phyloP scores from a whole-genome alignment of 2,329 filamentous ascomycete genomes.

The Ophiostoma sp. region DNA sequence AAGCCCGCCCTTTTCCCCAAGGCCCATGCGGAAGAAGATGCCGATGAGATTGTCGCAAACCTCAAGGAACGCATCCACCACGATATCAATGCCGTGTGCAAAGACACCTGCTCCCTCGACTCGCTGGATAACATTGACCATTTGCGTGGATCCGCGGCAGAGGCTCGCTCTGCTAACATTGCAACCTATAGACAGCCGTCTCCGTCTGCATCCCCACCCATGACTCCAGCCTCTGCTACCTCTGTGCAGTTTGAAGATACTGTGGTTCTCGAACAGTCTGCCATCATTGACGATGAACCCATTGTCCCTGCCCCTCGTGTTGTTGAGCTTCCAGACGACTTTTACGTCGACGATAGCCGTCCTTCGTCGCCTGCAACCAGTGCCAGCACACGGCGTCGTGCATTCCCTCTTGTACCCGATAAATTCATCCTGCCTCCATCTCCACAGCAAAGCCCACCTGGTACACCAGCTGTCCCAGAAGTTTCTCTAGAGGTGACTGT shows the following conservation, averaged over 20 bases:
- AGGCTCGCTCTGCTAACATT: background rate
- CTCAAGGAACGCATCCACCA: conserved; percentile 44
- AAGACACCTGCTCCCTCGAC: conserved; percentile 46
- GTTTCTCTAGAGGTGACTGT: background rate
- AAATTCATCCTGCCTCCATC: conserved; percentile 22
- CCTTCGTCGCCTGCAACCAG: conserved; percentile 6
- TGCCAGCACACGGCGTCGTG: conserved; percentile 23
- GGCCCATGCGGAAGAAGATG: conserved; percentile 36
- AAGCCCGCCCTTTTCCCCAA: conserved; percentile 34
- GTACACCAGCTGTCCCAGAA: background rate
- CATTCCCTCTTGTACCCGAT: conserved; percentile 29
- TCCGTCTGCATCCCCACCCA: background rate
- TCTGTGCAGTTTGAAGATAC: conserved; percentile 11
- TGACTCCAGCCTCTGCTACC: background rate
- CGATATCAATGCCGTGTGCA: conserved; percentile 47
- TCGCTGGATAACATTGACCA: conserved; percentile 29
- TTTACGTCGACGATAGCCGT: conserved; percentile 13
- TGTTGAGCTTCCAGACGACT: conserved; percentile 24
- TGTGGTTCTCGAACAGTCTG: conserved; percentile 6
- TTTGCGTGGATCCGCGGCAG: background rate
- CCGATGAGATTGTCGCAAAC: conserved; percentile 37
- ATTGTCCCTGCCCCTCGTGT: conserved; percentile 18
- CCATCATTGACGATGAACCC: conserved; percentile 3
- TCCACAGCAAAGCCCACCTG: background rate
- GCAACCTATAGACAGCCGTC: background rate